A percentile compares a stretch with the other conserved stretches of the same genome.
Conservation (phyloP, 345 rosid genomes). For the Eucalyptus curtisii region DNA sequence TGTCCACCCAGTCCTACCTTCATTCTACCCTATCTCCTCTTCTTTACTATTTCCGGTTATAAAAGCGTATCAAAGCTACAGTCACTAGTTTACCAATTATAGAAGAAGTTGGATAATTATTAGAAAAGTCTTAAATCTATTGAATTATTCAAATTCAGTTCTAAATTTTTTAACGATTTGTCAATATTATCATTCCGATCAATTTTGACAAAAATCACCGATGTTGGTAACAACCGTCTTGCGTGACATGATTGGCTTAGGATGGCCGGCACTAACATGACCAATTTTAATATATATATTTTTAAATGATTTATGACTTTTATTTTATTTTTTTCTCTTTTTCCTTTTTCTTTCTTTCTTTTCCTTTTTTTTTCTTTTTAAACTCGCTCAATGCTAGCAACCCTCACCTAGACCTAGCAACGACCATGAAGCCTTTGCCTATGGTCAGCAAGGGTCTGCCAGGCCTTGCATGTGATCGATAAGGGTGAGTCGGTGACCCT, state of each 20-base stretch:
- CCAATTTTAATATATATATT: no score
- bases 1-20: not conserved
- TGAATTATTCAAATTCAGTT: no score
- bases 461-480: not conserved
- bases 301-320: no score
- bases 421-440: not conserved
- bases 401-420: not conserved
- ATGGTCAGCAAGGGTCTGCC: not conserved
- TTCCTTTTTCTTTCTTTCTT: no score
- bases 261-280: not conserved
- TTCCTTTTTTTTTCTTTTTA: no score
- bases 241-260: fast-evolving
- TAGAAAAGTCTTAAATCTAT: not conserved
- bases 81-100: not conserved
- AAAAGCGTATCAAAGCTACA: not conserved
- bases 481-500: not conserved
- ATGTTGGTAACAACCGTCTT: fast-evolving
- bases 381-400: fast-evolving
- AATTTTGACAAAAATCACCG: no score
- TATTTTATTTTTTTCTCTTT: not conserved
- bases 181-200: fast-evolving
- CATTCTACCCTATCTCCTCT: not conserved
- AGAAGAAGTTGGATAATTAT: not conserved
- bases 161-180: no score
- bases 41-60: not conserved